Base-by-base conservation (phyloP, 129 eudicot species). In the Centaurea solstitialis region DNA sequence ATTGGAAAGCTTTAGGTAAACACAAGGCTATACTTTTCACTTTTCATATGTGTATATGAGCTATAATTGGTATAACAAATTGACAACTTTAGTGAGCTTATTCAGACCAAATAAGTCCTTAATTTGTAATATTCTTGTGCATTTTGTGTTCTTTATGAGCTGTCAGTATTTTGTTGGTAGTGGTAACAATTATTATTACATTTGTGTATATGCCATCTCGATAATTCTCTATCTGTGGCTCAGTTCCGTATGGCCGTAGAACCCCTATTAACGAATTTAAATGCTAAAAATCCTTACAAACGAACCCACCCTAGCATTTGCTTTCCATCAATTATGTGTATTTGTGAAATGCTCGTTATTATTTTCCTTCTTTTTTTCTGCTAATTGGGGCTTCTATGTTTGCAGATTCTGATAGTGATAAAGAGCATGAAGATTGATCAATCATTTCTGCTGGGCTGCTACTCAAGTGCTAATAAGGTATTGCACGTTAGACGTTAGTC, bases 341-440 rank as follows among this genome's bases (percentile, higher is more conserved):
- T 62, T 64, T 23, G 33, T 65, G 39, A 7, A 22, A 12, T 23
- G 21, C 13, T 18, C 11, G 4, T 62, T 61, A 20, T 3, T 0
- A 59, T 11, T 33, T 33, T 40, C 22, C 17, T 26, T 40, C 3
- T 40, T 41, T 41, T 65, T 6, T 41, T 40, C 72, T 73, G 73
- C 22, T 72, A 18, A 73, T 64, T 30, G 2, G 69, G 72, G 15
- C 41, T 7, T 72, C 37, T 21, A 37, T 26, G 22, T 71, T 11
- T 79, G 57, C 87, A 91, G 98, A 93, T 89, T 93, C 98, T 15
- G 98, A 92, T 73, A 86, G 88, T 71, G 97, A 91, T 82, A 86
- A 81, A 79, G 94, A 87, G 72, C 98, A 93, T 77, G 97, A 93
- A 83, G 98, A 93, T 81, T 93, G 86, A 93, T 88, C 75, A 22